Base-by-base conservation (phyloP, 2,329 filamentous ascomycete species). In the Exophiala aquamarina region DNA sequence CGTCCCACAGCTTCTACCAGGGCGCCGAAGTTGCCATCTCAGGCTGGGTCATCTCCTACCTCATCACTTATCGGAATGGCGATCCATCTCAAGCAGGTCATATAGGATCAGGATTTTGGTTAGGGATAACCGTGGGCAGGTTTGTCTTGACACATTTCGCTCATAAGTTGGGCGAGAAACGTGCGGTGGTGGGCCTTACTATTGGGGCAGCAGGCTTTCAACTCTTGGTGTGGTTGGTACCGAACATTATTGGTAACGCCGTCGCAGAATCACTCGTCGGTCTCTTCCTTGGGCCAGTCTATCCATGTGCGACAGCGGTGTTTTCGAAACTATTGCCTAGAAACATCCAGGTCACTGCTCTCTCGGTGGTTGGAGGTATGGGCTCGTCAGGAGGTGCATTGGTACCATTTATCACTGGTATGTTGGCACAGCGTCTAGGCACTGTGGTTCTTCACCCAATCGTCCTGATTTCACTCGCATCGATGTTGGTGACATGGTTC, bases 1-100 rank as follows among this genome's bases (percentile, higher is more conserved):
- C 47, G 10, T 7, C 7, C n/a, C 26, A 10, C 31, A 56, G 53
- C 64, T 81, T 83, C 19, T 94, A 95, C 65, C 87, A 93, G 66
- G 89, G 88, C 26, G 85, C 86, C 28, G 89, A 94, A 67, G 88
- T 94, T 13, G 84, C 83, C 11, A 87, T 92, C 55, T 88, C 85
- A 0, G 88, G 89, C 43, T 94, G 89, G 89, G 84, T 92, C 39
- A 89, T 92, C 52, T 89, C 86, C 2, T 94, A 91, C 70, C 72
- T 94, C 31, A 89, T 93, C 66, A 77, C 78, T 40, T 79, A 82
- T 53, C 83, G 88, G 29, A 72, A 82, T 47, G 88, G 87, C 11
- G 76, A 86, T 57, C 86, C 87, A 5, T 73, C 77, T 0, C 74
- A 77, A 3, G 86, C 93, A 14, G 89, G 89, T 28, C 93, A 93